Conservation (phyloP, 2,329 filamentous ascomycete genomes). For the Aureobasidium vineae region DNA sequence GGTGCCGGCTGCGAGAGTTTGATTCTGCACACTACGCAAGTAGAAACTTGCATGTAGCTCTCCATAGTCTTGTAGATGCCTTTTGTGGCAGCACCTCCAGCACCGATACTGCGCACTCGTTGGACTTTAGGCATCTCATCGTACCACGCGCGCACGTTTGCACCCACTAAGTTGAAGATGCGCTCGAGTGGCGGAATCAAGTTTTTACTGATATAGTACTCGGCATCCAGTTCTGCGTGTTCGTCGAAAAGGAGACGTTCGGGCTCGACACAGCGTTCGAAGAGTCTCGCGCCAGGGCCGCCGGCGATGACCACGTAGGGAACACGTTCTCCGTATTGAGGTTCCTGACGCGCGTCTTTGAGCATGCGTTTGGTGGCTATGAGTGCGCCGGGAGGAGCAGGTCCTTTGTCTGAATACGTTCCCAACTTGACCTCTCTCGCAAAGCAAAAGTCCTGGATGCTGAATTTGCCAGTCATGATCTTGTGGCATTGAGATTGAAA, state of each 20-base stretch:
- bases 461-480: slow-evolving; percentile 85
- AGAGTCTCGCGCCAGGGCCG: slow-evolving; percentile 77
- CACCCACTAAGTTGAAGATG: slow-evolving; percentile 94
- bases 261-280: slow-evolving; percentile 86
- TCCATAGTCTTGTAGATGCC: slow-evolving; percentile 69
- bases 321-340: slow-evolving; percentile 91
- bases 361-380: slow-evolving; percentile 86
- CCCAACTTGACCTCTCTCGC: slow-evolving; percentile 88
- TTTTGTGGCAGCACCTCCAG: slow-evolving; percentile 30
- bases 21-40: slow-evolving; percentile 72
- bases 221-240: slow-evolving; percentile 78
- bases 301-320: slow-evolving; percentile 93
- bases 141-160: slow-evolving; percentile 87
- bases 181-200: slow-evolving; percentile 91
- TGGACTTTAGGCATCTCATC: slow-evolving; percentile 95
- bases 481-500: slow-evolving; percentile 89
- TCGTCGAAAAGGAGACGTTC: slow-evolving; percentile 76
- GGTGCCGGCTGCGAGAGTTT: slow-evolving; percentile 50
- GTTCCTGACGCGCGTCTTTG: slow-evolving; percentile 79
- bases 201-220: slow-evolving; percentile 97
- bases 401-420: slow-evolving; percentile 77
- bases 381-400: slow-evolving; percentile 80
- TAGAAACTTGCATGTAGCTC: slow-evolving; percentile 79
- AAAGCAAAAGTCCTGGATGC: slow-evolving; percentile 94
- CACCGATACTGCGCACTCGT: slow-evolving; percentile 64